Percentiles rank a stretch among this genome's conserved stretches.
These are phyloP conservation scores for Fomitopsis serialis DNA, from an alignment of 768 basidiomycete species.

Conservation along the genomic window DNA sequence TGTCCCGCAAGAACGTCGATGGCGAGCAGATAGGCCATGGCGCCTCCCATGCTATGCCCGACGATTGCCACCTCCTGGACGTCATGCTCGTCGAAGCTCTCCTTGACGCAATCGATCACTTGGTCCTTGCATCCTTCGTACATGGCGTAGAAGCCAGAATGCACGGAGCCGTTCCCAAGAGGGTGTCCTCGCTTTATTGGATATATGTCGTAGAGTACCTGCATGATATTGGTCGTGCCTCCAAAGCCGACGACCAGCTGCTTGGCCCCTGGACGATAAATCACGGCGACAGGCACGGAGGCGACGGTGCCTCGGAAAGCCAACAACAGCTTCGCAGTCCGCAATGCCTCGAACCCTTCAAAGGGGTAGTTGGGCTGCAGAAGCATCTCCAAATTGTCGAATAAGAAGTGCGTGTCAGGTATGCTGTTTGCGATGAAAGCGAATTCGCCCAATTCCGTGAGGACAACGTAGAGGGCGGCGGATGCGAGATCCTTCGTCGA, in stretches of 20 bases:
- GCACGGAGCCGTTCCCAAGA: slow-evolving; percentile 32
- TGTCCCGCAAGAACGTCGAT: slow-evolving; percentile 38
- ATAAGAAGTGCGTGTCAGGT: slow-evolving; percentile 37
- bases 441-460: slow-evolving; percentile 50
- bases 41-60: slow-evolving; percentile 56
- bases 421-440: slow-evolving; percentile 36
- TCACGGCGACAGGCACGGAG: slow-evolving; percentile 41
- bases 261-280: slow-evolving; percentile 36
- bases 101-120: slow-evolving; percentile 32
- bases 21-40: slow-evolving; percentile 44
- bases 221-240: slow-evolving; percentile 39
- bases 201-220: slow-evolving; percentile 44
- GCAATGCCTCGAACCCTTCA: slow-evolving; percentile 38
- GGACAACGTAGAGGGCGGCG: slow-evolving; percentile 29
- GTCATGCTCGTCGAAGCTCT: slow-evolving; percentile 30
- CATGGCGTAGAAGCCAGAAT: slow-evolving; percentile 51
- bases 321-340: slow-evolving; percentile 29
- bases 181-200: slow-evolving; percentile 34
- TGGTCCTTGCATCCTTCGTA: slow-evolving; percentile 36
- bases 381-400: slow-evolving; percentile 34
- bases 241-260: slow-evolving; percentile 50
- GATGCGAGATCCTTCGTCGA: slow-evolving; percentile 35
- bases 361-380: slow-evolving; percentile 42
- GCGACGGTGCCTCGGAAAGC: slow-evolving; percentile 38
- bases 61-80: slow-evolving; percentile 41